phyloP scores from a whole-genome alignment of 805 yeast genomes.

The Tetrapisispora arboricola region DNA sequence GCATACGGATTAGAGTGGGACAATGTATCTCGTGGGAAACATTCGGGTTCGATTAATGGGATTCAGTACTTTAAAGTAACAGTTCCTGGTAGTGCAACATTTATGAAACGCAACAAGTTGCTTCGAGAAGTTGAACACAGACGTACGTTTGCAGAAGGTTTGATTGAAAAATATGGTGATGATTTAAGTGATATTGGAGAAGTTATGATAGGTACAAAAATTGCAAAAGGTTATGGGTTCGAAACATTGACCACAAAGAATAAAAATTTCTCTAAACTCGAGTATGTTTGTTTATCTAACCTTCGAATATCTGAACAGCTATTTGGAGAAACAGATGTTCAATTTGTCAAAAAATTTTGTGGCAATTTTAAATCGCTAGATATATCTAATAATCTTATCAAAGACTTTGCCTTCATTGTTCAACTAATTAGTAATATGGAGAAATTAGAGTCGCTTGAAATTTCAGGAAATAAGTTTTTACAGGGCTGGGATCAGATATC shows the following conservation, averaged over 20 bases:
- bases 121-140: constrained; percentile 27
- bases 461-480: constrained; percentile 45
- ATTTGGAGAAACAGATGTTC: not conserved
- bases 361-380: constrained; percentile 35
- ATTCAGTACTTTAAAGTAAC: constrained; percentile 40
- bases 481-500: constrained; percentile 2
- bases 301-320: not conserved
- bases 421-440: constrained; percentile 31
- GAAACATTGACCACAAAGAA: constrained; percentile 43
- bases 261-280: constrained; percentile 36
- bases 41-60: constrained; percentile 52
- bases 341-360: constrained; percentile 4
- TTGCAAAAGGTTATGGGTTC: constrained; percentile 56
- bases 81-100: constrained; percentile 15
- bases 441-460: constrained; percentile 32
- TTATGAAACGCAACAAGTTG: constrained; percentile 13
- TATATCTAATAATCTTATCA: constrained; percentile 49
- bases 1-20: constrained; percentile 91
- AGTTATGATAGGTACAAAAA: constrained; percentile 45
- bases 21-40: constrained; percentile 53
- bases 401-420: constrained; percentile 32
- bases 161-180: constrained; percentile 39
- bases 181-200: constrained; percentile 25
- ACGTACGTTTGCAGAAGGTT: constrained; percentile 36
- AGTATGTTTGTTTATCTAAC: constrained; percentile 37